A percentile compares a stretch with the other conserved stretches of the same genome.
These are phyloP conservation scores for Albugo candida DNA, from an alignment of 352 stramenopile genomes.

Conservation along the genomic window DNA sequence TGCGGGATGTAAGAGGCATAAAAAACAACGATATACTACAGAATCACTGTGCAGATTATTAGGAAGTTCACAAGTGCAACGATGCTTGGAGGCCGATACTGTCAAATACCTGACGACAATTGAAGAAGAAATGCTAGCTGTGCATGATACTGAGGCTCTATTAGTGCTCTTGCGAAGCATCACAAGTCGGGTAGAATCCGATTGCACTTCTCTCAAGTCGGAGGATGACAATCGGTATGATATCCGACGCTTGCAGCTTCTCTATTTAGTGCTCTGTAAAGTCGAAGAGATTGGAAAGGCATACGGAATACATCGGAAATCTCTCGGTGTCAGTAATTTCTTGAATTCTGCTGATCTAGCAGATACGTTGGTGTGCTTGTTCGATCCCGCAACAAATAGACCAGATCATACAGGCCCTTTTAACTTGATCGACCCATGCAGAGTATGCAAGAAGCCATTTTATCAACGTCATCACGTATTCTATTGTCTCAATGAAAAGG, in stretches of 20 bases:
- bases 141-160: too few species aligned
- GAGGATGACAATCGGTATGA: too few species aligned
- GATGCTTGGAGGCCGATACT: too few species aligned
- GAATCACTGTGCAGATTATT: too few species aligned
- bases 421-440: conserved; percentile 31
- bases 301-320: neutral
- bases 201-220: too few species aligned
- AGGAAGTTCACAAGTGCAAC: too few species aligned
- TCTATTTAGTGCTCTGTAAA: neutral
- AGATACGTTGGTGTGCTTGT: conserved; percentile 1
- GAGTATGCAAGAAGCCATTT: conserved; percentile 50
- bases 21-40: too few species aligned
- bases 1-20: too few species aligned
- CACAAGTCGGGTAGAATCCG: too few species aligned
- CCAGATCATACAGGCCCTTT: conserved; percentile 30
- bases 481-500: conserved; percentile 26
- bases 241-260: neutral
- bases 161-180: too few species aligned
- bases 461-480: conserved; percentile 58
- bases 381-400: neutral
- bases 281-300: neutral
- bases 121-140: too few species aligned
- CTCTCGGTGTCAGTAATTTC: neutral
- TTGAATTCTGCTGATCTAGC: neutral
- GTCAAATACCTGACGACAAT: too few species aligned